Conservation (phyloP, 192 early-diverging fungal genomes). For the Cetraspora pellucida region DNA sequence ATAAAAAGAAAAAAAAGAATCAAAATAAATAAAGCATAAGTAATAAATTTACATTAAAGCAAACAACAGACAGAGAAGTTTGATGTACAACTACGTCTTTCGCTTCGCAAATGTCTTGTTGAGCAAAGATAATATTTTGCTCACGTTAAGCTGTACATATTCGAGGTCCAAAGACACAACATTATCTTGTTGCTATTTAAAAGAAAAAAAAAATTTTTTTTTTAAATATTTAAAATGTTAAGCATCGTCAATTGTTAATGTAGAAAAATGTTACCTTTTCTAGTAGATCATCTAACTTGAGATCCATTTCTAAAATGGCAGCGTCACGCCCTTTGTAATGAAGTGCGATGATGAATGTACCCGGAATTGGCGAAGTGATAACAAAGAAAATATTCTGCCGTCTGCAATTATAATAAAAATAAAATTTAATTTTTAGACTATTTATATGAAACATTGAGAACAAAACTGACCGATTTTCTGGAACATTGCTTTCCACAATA, state of each 20-base stretch:
- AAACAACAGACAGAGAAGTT: neutral
- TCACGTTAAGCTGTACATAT: constrained; percentile 90
- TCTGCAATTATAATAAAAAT: constrained; percentile 38
- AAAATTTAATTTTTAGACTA: neutral
- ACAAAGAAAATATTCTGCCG: constrained; percentile 87
- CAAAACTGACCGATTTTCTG: constrained; percentile 67
- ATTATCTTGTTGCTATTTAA: constrained; percentile 84
- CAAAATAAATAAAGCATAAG: neutral
- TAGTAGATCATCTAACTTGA: constrained; percentile 82
- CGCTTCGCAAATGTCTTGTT: constrained; percentile 79
- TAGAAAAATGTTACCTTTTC: constrained; percentile 58
- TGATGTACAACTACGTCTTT: constrained; percentile 45
- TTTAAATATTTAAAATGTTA: neutral
- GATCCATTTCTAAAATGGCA: constrained; percentile 94
- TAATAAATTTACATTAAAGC: neutral
- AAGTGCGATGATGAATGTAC: constrained; percentile 88
- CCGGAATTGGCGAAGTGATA: constrained; percentile 83
- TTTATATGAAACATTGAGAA: neutral
- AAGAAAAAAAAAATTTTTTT: neutral
- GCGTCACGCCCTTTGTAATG: constrained; percentile 91
- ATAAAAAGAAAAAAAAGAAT: constrained; percentile 9
- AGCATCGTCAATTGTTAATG: neutral
- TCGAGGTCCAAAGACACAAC: constrained; percentile 86
- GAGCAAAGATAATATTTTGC: constrained; percentile 74
- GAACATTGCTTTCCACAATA: constrained; percentile 90